phyloP scores from a whole-genome alignment of 306 rosid species.

The Corylus avellana region DNA sequence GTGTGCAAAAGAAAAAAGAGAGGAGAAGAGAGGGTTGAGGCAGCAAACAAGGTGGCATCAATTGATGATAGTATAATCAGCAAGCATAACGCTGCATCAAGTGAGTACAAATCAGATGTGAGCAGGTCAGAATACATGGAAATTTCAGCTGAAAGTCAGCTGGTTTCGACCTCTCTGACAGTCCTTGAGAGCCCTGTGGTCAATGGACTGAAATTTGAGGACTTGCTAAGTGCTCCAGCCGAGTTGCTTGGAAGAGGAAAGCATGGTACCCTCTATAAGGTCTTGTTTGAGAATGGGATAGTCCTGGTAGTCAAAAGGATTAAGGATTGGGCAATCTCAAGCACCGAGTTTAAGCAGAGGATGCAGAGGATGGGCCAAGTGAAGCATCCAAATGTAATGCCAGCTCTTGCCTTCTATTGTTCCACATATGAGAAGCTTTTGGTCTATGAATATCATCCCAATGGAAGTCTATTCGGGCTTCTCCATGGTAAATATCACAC shows the following conservation, averaged over 20 bases:
- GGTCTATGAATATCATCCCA: constrained; percentile 74
- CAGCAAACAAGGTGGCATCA: constrained; percentile 27
- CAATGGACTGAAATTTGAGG: constrained; percentile 62
- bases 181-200: constrained; percentile 55
- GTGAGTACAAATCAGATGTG: constrained; percentile 39
- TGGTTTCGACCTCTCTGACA: constrained; percentile 59
- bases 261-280: constrained; percentile 77
- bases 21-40: constrained; percentile 43
- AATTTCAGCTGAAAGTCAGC: constrained; percentile 46
- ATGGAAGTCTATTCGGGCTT: constrained; percentile 74
- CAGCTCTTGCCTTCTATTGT: constrained; percentile 73
- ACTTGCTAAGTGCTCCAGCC: constrained; percentile 77
- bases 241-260: constrained; percentile 86
- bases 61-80: constrained; percentile 29
- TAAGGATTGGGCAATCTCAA: constrained; percentile 59
- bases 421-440: constrained; percentile 79
- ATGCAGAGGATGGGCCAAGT: constrained; percentile 55
- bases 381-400: constrained; percentile 57
- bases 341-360: constrained; percentile 56
- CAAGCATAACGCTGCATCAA: constrained; percentile 38
- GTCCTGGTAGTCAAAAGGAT: constrained; percentile 71
- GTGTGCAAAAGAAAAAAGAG: constrained; percentile 45
- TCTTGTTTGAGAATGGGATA: constrained; percentile 51
- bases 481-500: constrained; percentile 56
- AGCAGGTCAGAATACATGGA: constrained; percentile 53